Base-by-base conservation (phyloP, 805 yeast species). In the Pichia phayaonensis region DNA sequence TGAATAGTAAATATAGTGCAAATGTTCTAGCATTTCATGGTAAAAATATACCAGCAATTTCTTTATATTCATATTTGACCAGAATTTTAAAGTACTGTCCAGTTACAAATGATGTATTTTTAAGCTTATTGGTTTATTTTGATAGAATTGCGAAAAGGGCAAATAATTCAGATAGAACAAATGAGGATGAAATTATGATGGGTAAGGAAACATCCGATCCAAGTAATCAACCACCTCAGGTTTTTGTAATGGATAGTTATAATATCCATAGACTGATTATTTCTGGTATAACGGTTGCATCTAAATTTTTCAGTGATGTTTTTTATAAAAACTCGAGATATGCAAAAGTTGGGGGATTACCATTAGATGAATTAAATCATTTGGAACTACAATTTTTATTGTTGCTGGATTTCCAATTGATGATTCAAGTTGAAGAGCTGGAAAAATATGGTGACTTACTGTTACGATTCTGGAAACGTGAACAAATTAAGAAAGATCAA, bases 71-170 rank as follows among this genome's bases (percentile, higher is more conserved):
- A 21, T 94, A 94, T 64, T 74, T 94, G 53, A 79, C 88, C 42
- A 81, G 99, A 62, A 92, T 94, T 27, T 79, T 92, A 64, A 92
- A 92, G 68, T 94, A 94, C 69, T 94, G 99, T 66, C 98, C 99
- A 0, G 94, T 94, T n/a, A 90, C 99, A 2, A 92, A 92, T 67
- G 98, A 94, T 65, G 98, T 94, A 34, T 94, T 90, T 66, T 71
- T 94, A 45, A 84, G 96, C 39, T 70, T 94, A 36, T 73, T 94
- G 59, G 97, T 94, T 29, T 94, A 94, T 66, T 90, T 94, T 70
- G 99, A 94, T 68, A 73, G 98, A 55, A 89, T 92, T 43, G 94
- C 96, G 20, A 87, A 87, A 61, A 76, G 87, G 54, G 89, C 94
- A 42, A 85, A 86, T 61, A 76, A 70, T 31, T 72, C 44, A 8